phyloP scores from a whole-genome alignment of 1,284 basidiomycete species.

The Naganishia liquefaciens region DNA sequence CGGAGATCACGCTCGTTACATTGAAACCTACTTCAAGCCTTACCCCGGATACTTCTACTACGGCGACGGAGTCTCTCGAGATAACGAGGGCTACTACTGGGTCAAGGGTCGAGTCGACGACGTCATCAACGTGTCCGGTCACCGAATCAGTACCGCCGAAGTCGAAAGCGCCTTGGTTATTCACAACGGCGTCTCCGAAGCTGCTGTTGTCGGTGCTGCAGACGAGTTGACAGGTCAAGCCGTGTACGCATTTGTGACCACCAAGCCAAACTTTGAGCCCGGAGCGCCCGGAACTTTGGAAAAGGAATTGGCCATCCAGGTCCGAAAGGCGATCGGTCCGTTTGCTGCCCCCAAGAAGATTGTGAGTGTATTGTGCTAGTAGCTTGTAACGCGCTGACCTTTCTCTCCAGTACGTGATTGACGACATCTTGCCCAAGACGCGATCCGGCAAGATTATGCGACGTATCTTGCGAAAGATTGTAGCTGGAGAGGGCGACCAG shows the following conservation, averaged over 20 bases:
- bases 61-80: slow-evolving; percentile 91
- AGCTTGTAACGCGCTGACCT: too few species aligned
- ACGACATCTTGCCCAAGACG: slow-evolving; percentile 86
- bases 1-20: slow-evolving; percentile 84
- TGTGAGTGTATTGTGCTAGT: slow-evolving; percentile 35
- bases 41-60: slow-evolving; percentile 63
- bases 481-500: slow-evolving; percentile 85
- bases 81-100: slow-evolving; percentile 96
- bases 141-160: slow-evolving; percentile 94
- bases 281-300: slow-evolving; percentile 56
- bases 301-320: slow-evolving; percentile 91
- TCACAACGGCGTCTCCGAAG: slow-evolving; percentile 93
- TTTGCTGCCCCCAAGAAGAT: slow-evolving; percentile 95
- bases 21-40: slow-evolving; percentile 89
- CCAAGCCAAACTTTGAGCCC: slow-evolving; percentile 66
- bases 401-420: slow-evolving; percentile 63
- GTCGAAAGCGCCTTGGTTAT: slow-evolving; percentile 94
- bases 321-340: slow-evolving; percentile 92
- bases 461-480: slow-evolving; percentile 91
- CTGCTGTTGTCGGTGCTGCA: slow-evolving; percentile 84
- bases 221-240: slow-evolving; percentile 79
- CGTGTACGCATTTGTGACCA: slow-evolving; percentile 73
- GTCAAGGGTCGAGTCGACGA: slow-evolving; percentile 96
- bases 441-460: slow-evolving; percentile 96
- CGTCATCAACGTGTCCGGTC: slow-evolving; percentile 75